These are phyloP conservation scores for Phytophthora sansomeana DNA, from an alignment of 352 stramenopile genomes.

Conservation along the genomic window DNA sequence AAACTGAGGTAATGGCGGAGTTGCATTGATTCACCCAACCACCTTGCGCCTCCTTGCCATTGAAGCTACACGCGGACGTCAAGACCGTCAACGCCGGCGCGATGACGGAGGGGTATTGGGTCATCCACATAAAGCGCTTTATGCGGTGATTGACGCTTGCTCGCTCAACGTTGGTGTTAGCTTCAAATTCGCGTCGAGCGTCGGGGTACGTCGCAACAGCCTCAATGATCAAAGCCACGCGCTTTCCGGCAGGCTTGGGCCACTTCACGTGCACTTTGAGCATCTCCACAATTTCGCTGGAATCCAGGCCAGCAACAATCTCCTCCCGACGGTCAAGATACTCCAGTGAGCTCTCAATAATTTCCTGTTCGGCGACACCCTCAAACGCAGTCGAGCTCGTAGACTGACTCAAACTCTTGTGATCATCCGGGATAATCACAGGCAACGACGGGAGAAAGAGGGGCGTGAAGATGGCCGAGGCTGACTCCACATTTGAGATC, in stretches of 20 bases:
- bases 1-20: too few relatives aligned
- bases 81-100: constrained; percentile 61
- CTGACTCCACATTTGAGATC: constrained; percentile 69
- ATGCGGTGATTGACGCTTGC: constrained; percentile 47
- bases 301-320: constrained; percentile 36
- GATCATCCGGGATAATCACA: constrained; percentile 23
- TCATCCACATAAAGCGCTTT: constrained; percentile 76
- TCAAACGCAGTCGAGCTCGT: constrained; percentile 6
- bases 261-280: constrained; percentile 83
- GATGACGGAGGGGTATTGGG: constrained; percentile 65
- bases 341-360: constrained; percentile 48
- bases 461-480: constrained; percentile 58
- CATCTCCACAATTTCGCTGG: constrained; percentile 67
- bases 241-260: constrained; percentile 74
- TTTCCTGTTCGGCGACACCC: constrained; percentile 32
- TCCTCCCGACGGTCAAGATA: constrained; percentile 42
- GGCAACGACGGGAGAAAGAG: constrained; percentile 46
- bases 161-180: not conserved
- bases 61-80: constrained; percentile 36
- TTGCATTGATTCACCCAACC: not conserved
- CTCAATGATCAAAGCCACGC: constrained; percentile 69
- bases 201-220: constrained; percentile 63
- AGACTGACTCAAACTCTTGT: constrained; percentile 10
- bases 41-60: not conserved
- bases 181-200: constrained; percentile 1